A percentile compares a stretch with the other conserved stretches of the same genome.
Conservation (phyloP, 345 rosid species). For the Populus alba region DNA sequence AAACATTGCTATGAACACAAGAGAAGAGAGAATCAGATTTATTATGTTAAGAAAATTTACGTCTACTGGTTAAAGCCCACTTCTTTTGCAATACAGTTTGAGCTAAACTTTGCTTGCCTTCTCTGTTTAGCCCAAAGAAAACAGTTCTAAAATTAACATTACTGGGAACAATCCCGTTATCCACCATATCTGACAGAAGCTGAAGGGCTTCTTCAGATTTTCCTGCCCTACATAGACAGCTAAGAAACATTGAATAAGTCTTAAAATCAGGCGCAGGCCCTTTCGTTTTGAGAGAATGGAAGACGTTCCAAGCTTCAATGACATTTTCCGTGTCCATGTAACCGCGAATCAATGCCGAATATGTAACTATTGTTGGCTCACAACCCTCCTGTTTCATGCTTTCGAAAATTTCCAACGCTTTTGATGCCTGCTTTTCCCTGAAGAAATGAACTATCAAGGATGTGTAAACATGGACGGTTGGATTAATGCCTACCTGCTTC, state of each 20-base stretch:
- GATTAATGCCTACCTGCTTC: slow-evolving; percentile 54
- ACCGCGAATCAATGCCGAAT: slow-evolving; percentile 66
- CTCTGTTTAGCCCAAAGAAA: slow-evolving; percentile 64
- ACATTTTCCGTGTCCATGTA: slow-evolving; percentile 49
- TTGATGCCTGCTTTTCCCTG: slow-evolving; percentile 54
- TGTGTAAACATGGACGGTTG: slow-evolving; percentile 68
- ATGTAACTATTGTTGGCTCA: slow-evolving; percentile 60
- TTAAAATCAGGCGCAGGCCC: slow-evolving; percentile 67
- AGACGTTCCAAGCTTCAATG: slow-evolving; percentile 57
- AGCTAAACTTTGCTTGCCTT: slow-evolving; percentile 68
- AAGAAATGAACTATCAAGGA: slow-evolving; percentile 64
- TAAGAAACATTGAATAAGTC: slow-evolving; percentile 67
- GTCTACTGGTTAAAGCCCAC: slow-evolving; percentile 41
- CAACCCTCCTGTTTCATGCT: slow-evolving; percentile 55
- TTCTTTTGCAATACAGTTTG: slow-evolving; percentile 46
- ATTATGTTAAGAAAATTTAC: slow-evolving; percentile 35
- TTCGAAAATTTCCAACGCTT: slow-evolving; percentile 44
- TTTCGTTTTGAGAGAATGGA: slow-evolving; percentile 39
- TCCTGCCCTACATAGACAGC: slow-evolving; percentile 52
- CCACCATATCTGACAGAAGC: slow-evolving; percentile 59
- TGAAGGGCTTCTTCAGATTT: slow-evolving; percentile 63
- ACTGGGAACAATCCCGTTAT: slow-evolving; percentile 61
- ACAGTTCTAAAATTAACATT: slow-evolving; percentile 59
- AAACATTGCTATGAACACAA: no score
- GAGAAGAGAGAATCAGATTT: background rate